Conservation (phyloP, 306 rosid genomes). For the Cucumis melo region DNA sequence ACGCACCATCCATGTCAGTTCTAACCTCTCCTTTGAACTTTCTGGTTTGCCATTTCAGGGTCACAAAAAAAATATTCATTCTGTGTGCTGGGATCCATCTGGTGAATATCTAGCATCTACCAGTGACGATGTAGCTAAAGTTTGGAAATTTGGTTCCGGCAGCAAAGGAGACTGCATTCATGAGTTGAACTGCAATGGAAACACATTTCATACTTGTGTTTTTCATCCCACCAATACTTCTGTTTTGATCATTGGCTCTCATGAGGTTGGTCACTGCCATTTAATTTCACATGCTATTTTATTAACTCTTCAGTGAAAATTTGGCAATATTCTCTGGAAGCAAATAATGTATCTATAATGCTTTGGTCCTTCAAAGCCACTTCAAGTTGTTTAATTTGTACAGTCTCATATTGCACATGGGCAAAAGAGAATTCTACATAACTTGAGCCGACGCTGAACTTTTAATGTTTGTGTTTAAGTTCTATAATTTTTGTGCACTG, state of each 20-base stretch:
- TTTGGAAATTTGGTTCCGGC: slow-evolving; percentile 47
- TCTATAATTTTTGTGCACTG: neutral
- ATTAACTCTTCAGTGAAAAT: neutral
- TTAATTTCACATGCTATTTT: neutral
- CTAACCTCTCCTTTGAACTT: neutral
- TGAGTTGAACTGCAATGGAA: slow-evolving; percentile 27
- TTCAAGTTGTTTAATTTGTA: neutral
- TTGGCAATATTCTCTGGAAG: neutral
- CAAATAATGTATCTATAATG: neutral
- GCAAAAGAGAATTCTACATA: neutral
- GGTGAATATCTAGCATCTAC: slow-evolving; percentile 67
- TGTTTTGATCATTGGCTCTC: slow-evolving; percentile 44
- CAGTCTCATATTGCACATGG: neutral
- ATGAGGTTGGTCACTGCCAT: slow-evolving; percentile 29
- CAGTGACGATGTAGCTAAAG: slow-evolving; percentile 45
- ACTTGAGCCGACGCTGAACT: neutral
- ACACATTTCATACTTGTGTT: slow-evolving; percentile 37
- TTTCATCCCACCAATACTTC: slow-evolving; percentile 54
- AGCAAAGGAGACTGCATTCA: slow-evolving; percentile 34
- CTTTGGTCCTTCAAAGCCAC: neutral
- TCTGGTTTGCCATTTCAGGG: slow-evolving; percentile 32
- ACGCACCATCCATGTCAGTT: neutral
- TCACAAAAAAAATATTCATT: slow-evolving; percentile 37
- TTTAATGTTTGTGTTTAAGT: neutral
- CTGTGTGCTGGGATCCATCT: slow-evolving; percentile 59